Percentiles rank a stretch among this genome's conserved stretches.
These are phyloP conservation scores for Cyclostephanos tholiformis DNA, from an alignment of 108 stramenopile species.

Conservation along the genomic window DNA sequence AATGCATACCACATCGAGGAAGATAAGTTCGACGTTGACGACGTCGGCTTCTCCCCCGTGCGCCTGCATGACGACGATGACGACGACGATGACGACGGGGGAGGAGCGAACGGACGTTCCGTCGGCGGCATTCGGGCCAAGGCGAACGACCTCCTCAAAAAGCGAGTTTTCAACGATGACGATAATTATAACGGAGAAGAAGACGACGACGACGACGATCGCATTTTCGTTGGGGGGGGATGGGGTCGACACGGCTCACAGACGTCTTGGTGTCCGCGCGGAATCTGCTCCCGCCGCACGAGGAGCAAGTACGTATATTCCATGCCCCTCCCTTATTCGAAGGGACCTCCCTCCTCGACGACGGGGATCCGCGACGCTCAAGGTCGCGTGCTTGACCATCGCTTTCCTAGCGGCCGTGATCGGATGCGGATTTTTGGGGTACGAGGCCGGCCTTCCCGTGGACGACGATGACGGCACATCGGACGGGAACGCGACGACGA, in stretches of 20 bases:
- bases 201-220: slow-evolving; percentile 8
- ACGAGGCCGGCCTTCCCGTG: slow-evolving; percentile 22
- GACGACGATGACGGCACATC: neutral
- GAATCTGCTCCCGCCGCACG: neutral
- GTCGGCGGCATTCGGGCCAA: neutral
- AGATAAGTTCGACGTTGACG: slow-evolving; percentile 10
- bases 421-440: slow-evolving; percentile 20
- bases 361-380: neutral
- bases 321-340: neutral
- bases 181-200: too few species aligned
- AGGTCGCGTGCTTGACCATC: neutral
- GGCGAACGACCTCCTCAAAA: slow-evolving; percentile 4
- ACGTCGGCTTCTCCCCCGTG: slow-evolving; percentile 20
- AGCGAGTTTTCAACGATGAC: slow-evolving; percentile 5
- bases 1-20: neutral
- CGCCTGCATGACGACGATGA: slow-evolving; percentile 18
- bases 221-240: slow-evolving; percentile 23
- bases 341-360: neutral
- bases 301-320: too few species aligned
- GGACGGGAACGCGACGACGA: neutral
- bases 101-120: neutral
- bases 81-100: slow-evolving; percentile 13
- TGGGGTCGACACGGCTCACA: slow-evolving; percentile 26
- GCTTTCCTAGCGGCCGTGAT: slow-evolving; percentile 8
- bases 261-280: neutral